These are phyloP conservation scores for Cladophialophora psammophila DNA, from an alignment of 2,329 filamentous ascomycete genomes.

Conservation along the genomic window DNA sequence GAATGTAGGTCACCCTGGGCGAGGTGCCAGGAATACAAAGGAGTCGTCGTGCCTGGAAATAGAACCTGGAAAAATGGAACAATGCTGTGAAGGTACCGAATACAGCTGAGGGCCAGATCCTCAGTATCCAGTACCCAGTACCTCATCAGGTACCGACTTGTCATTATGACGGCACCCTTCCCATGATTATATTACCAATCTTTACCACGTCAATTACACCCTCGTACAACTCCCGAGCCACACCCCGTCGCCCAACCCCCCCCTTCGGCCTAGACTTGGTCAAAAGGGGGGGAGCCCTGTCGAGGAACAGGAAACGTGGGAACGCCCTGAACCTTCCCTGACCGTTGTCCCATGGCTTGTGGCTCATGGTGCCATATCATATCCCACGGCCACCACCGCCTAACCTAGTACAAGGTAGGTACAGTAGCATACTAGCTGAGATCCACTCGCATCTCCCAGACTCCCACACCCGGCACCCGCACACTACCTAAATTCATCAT, in stretches of 20 bases:
- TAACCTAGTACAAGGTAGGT: neutral
- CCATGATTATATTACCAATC: neutral
- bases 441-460: slow-evolving; percentile 7
- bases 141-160: too few species aligned
- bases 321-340: neutral
- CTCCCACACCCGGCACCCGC: neutral
- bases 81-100: too few species aligned
- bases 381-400: neutral
- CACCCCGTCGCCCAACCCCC: neutral
- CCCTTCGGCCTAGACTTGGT: neutral
- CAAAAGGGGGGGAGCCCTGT: slow-evolving; percentile 1
- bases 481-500: slow-evolving; percentile 14
- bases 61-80: too few species aligned
- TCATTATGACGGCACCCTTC: neutral
- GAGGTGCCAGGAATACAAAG: too few species aligned
- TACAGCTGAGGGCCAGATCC: too few species aligned
- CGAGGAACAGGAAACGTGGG: slow-evolving; percentile 8
- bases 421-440: neutral
- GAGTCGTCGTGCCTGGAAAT: too few species aligned
- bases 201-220: neutral
- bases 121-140: too few species aligned
- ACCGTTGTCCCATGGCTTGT: neutral
- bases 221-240: neutral
- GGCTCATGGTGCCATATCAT: neutral
- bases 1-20: too few species aligned